Conservation (phyloP, 306 rosid species). For the Mimosa pudica region DNA sequence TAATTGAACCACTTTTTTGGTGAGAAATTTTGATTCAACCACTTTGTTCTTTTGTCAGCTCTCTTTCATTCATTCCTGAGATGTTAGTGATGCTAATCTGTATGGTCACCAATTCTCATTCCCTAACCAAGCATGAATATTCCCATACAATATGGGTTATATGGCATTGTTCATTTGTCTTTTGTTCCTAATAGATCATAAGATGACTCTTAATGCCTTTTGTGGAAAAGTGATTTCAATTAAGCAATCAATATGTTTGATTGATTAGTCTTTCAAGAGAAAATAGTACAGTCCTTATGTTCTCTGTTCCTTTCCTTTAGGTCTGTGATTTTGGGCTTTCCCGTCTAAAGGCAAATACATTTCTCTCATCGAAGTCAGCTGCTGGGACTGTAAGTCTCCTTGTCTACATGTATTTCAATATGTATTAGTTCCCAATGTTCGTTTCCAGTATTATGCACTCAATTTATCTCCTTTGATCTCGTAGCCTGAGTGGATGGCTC, state of each 20-base stretch:
- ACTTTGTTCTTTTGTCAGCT: constrained; percentile 8
- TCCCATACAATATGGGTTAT: neutral
- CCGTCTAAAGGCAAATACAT: constrained; percentile 79
- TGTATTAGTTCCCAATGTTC: neutral
- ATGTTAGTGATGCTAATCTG: constrained; percentile 1
- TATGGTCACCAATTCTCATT: neutral
- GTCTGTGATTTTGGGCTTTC: constrained; percentile 94
- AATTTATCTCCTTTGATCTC: constrained; percentile 17
- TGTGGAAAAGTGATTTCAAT: neutral
- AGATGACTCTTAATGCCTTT: neutral
- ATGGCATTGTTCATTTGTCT: neutral
- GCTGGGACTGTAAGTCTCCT: constrained; percentile 83
- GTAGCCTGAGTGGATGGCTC: constrained; percentile 85
- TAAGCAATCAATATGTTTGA: constrained; percentile 10
- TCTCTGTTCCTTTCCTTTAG: constrained; percentile 40
- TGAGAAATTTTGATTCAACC: neutral
- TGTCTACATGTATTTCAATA: neutral
- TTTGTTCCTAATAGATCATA: neutral
- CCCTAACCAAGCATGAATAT: constrained; percentile 1
- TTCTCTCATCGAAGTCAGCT: constrained; percentile 90
- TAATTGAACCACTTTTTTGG: neutral
- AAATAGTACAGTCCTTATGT: neutral
- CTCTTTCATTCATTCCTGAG: constrained; percentile 7
- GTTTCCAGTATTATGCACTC: neutral
- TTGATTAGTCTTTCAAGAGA: neutral